Base-by-base conservation (phyloP, 2,329 filamentous ascomycete genomes). In the Penicillium sp. region DNA sequence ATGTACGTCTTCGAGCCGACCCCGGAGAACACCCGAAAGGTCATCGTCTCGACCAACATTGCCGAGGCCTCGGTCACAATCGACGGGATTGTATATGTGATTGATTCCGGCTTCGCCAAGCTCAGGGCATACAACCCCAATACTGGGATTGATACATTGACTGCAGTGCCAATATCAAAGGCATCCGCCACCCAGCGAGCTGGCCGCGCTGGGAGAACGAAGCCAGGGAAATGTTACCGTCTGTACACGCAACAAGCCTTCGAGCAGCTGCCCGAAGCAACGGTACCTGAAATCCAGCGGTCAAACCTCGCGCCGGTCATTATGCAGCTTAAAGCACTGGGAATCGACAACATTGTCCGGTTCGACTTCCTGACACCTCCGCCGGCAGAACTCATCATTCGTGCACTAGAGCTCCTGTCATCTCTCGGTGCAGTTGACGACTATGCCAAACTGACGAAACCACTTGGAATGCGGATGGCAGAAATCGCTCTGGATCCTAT, bases 51-150 rank as follows among this genome's bases (percentile, higher is more conserved):
- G 4, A 97, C 94, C 56, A 97, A 97, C 70, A 97, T 97, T 61
- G 92, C 94, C 13, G 94, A 99, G 78, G 93, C 94, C 5, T 96
- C 91, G 2, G 89, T 99, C 42, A 97, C 94, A 16, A 95, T 97
- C 54, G 88, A 94, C 51, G 92, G 91, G 3, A 92, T 97, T 58
- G 87, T 92, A 53, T 96, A 90, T 68, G 93, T 99, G 6, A 79
- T 97, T 48, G 94, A 99, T 72, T 87, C 85, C 51, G 94, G 94
- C 1, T 97, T 90, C 69, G 92, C 95, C 62, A 97, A 97, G 72
- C 79, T 96, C 20, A 85, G 92, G 38, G 88, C 89, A 7, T 97
- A 91, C 75, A 89, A 95, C 63, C 90, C 93, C 0, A 81, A 72
- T 16, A 93, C 90, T 1, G 90, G 92, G 13, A 96, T 97, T 64